These are phyloP conservation scores for Colletotrichum orbiculare DNA, from an alignment of 2,329 filamentous ascomycete species.

Conservation along the genomic window DNA sequence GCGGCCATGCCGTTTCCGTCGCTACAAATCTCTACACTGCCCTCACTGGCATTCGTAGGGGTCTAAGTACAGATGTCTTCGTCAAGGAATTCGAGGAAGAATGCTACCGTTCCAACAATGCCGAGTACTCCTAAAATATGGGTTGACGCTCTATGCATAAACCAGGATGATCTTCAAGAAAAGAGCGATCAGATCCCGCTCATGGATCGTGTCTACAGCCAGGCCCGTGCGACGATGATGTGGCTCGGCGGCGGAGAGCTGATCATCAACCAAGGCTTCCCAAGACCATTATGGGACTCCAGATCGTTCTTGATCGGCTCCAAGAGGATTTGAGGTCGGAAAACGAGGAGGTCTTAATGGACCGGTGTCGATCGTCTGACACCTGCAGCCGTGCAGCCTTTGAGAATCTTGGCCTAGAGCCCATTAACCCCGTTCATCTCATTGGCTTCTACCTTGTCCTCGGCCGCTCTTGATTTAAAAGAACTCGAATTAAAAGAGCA, in stretches of 20 bases:
- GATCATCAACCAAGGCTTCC: neutral
- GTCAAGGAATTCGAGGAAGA: neutral
- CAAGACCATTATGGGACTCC: neutral
- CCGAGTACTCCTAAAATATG: neutral
- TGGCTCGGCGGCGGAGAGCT: neutral
- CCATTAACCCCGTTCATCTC: neutral
- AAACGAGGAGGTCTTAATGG: neutral
- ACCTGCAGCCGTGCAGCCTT: neutral
- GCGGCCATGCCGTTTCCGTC: neutral
- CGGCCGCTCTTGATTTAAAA: neutral
- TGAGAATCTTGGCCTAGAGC: neutral
- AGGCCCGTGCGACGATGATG: neutral
- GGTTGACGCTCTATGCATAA: neutral
- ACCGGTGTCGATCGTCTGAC: neutral
- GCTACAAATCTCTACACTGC: neutral
- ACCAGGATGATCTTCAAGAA: neutral
- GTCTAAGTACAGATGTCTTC: neutral
- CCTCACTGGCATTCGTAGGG: neutral
- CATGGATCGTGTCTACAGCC: neutral
- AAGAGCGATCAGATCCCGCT: neutral
- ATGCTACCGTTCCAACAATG: neutral
- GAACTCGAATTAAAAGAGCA: neutral
- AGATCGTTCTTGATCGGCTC: neutral
- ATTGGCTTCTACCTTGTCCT: neutral
- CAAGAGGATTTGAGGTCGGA: neutral